Evolutionary conservation across 768 basidiomycete genomes (phyloP), one percentile per base, ranked within the genome.

Genomic region (Kwoniella sp.): DNA sequence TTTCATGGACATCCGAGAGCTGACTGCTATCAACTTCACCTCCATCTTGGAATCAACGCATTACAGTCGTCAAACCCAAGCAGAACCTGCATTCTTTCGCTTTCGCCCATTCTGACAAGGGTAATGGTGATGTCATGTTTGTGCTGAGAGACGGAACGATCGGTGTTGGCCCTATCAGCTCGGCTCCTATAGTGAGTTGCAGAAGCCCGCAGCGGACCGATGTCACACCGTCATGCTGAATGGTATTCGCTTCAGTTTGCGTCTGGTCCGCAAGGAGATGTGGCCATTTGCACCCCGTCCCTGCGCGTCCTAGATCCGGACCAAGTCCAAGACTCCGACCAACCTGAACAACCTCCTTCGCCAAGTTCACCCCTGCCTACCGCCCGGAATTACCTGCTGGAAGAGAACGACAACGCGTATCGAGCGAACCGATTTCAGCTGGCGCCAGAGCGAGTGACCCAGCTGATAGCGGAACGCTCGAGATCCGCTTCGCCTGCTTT

Each of bases 61-160:
- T 47, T n/a, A 17, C 63, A 74, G 75, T 75, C 13, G 66, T 74
- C 56, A 70, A 65, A 31, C 73, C 78, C 1, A 70, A 63, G 47
- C 71, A 68, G 29, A 55, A 69, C 15, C 53, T 79, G 0, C 66
- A 77, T 12, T 73, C 74, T 0, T 79, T 79, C 59, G 68, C 78
- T 0, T 74, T 74, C 53, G 60, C 74, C 4, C 47, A 67, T 1
- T 25, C 41, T 1, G 37, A 53, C 1, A 29, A 56, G 4, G 28
- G 45, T 4, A 51, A 60, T 9, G 56, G 58, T 20, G 72, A 79
- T 48, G 64, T 79, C 50, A 58, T 79, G 58, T 71, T 73, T 29
- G 74, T 79, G 13, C 50, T 69, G 45, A 73, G 71, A 59, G 78
- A 79, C 50, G 78, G 74, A 0, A 73, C 74, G 3, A 67, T 79